phyloP scores from a whole-genome alignment of 2,329 filamentous ascomycete species.

The Grosmannia serpens region DNA sequence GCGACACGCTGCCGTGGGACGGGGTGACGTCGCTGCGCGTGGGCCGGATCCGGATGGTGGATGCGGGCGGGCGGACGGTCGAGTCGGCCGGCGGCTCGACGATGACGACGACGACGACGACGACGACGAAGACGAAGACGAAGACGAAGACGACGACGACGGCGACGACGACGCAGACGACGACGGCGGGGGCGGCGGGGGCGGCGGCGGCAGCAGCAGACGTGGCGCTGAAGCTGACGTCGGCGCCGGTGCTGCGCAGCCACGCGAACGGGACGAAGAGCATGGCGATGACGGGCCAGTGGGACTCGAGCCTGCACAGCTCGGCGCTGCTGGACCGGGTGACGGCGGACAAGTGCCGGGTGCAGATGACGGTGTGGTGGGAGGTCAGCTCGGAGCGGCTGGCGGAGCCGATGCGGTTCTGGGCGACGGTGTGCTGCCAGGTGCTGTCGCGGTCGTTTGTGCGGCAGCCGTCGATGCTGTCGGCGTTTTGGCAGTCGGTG shows the following conservation, averaged over 20 bases:
- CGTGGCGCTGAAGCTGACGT: constrained; percentile 64
- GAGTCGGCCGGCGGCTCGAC: background rate
- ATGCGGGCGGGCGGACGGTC: constrained; percentile 59
- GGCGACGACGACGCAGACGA: constrained; percentile 27
- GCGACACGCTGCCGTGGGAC: constrained; percentile 79
- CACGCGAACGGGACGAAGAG: constrained; percentile 86
- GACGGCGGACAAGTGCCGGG: constrained; percentile 83
- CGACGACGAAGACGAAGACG: background rate
- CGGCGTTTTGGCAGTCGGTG: constrained; percentile 73
- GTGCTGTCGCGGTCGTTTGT: constrained; percentile 76
- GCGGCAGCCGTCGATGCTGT: constrained; percentile 76
- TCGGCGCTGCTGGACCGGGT: constrained; percentile 89
- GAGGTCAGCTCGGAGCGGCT: constrained; percentile 69
- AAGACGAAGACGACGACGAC: constrained; percentile 22
- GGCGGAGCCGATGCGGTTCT: constrained; percentile 80
- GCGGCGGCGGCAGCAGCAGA: constrained; percentile 32
- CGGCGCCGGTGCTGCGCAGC: constrained; percentile 66
- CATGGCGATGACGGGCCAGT: constrained; percentile 80
- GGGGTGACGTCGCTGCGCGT: constrained; percentile 67
- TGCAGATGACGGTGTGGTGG: constrained; percentile 81
- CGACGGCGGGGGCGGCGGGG: too few species aligned
- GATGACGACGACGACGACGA: background rate
- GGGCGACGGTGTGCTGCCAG: constrained; percentile 68
- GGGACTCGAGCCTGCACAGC: constrained; percentile 89
- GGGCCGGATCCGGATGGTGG: constrained; percentile 71